These are phyloP conservation scores for Leccinum olivaceopallidum DNA, from an alignment of 768 basidiomycete species.

Conservation along the genomic window DNA sequence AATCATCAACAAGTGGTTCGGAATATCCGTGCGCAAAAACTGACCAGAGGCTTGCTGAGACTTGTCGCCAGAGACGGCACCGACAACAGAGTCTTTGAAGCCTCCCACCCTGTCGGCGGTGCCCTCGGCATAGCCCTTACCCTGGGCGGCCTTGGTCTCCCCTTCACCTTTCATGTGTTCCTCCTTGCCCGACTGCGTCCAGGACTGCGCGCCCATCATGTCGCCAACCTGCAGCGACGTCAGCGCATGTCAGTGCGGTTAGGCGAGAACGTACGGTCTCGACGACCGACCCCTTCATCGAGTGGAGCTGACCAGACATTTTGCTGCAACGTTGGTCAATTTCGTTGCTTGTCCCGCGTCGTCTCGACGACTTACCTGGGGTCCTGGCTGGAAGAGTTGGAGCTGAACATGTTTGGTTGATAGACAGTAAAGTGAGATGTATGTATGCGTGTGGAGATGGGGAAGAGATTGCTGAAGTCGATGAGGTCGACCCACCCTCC, in stretches of 20 bases:
- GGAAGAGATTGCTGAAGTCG: constrained; percentile 1
- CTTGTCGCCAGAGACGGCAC: constrained; percentile 57
- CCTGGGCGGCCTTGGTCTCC: constrained; percentile 47
- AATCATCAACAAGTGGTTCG: neutral
- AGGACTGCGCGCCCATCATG: constrained; percentile 41
- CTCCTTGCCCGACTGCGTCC: constrained; percentile 47
- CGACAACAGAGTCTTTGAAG: constrained; percentile 54
- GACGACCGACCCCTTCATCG: constrained; percentile 37
- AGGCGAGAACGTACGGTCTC: constrained; percentile 29
- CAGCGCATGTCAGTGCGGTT: neutral
- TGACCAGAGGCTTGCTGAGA: constrained; percentile 49
- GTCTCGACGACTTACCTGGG: constrained; percentile 25
- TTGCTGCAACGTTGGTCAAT: constrained; percentile 29
- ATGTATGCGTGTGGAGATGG: neutral
- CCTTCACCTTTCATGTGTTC: constrained; percentile 51
- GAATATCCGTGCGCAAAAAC: neutral
- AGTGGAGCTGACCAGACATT: constrained; percentile 36
- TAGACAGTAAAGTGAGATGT: neutral
- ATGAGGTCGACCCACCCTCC: neutral
- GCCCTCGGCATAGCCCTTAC: constrained; percentile 53
- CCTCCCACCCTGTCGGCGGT: constrained; percentile 44
- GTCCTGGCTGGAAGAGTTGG: constrained; percentile 23
- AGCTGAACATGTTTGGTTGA: neutral
- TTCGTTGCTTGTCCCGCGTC: too few species aligned
- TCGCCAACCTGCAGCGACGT: constrained; percentile 39